A percentile compares a stretch with the other conserved stretches of the same genome.
Conservation (phyloP, 2,329 filamentous ascomycete species). For the Monilinia laxa region DNA sequence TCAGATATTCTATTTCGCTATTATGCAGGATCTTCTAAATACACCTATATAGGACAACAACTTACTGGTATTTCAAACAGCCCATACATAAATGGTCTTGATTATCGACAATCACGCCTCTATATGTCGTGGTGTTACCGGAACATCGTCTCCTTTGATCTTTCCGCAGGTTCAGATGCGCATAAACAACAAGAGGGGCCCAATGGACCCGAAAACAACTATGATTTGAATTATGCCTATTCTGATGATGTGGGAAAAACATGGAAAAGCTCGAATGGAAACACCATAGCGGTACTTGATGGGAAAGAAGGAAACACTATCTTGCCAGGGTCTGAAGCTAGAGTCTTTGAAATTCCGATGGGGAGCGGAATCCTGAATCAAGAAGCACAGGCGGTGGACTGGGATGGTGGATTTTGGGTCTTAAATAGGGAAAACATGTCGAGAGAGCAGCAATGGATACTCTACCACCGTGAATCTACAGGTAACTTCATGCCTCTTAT, state of each 20-base stretch:
- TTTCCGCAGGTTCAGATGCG: conserved; percentile 24
- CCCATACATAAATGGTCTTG: conserved; percentile 37
- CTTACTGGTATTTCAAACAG: conserved; percentile 34
- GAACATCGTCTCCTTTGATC: conserved; percentile 28
- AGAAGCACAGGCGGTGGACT: conserved; percentile 32
- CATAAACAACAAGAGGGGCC: conserved; percentile 38
- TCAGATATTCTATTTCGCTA: conserved; percentile 35
- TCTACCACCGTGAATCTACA: conserved; percentile 29
- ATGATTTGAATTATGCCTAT: conserved; percentile 34
- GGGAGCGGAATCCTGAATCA: conserved; percentile 35
- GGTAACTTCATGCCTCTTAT: conserved; percentile 22
- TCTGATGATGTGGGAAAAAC: conserved; percentile 31
- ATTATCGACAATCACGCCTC: conserved; percentile 28
- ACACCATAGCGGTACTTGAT: conserved; percentile 26
- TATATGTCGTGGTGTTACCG: conserved; percentile 37
- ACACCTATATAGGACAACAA: conserved; percentile 32
- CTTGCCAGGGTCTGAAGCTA: conserved; percentile 25
- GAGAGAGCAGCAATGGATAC: conserved; percentile 30
- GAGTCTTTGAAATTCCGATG: conserved; percentile 35
- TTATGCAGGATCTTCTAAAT: conserved; percentile 28
- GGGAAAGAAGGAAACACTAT: conserved; percentile 24
- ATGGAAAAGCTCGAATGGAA: conserved; percentile 32
- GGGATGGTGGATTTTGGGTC: conserved; percentile 32
- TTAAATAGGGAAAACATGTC: conserved; percentile 31
- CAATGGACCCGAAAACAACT: conserved; percentile 36